Conservation (phyloP, 352 stramenopile species). For the Sclerospora graminicola region DNA sequence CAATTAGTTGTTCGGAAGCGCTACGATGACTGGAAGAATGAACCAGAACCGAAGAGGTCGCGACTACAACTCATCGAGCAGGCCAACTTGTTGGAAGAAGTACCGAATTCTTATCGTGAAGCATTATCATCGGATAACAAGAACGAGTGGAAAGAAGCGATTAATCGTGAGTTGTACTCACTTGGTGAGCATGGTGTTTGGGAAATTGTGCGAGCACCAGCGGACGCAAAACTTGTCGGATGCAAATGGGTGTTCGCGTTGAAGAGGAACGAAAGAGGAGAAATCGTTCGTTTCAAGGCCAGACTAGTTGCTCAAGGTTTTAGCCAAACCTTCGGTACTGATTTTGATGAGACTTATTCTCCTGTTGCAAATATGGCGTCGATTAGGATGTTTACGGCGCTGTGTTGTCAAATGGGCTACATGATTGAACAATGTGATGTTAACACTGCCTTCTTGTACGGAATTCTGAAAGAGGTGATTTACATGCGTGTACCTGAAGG, state of each 20-base stretch:
- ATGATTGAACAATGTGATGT: slow-evolving; percentile 18
- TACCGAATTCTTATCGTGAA: no score
- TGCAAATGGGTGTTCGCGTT: slow-evolving; percentile 21
- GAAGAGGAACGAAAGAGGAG: slow-evolving; percentile 10
- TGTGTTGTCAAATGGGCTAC: slow-evolving; percentile 9
- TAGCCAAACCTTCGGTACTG: slow-evolving; percentile 6
- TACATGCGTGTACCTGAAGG: slow-evolving; percentile 17
- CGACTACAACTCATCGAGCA: no score
- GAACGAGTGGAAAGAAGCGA: slow-evolving; percentile 6
- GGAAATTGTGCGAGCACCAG: neutral
- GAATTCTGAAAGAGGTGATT: slow-evolving; percentile 14
- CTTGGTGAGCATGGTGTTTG: slow-evolving; percentile 11
- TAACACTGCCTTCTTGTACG: slow-evolving; percentile 29
- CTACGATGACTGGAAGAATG: no score
- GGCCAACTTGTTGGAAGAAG: no score
- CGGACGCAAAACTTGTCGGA: slow-evolving; percentile 8
- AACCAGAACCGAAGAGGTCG: no score
- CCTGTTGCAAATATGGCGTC: slow-evolving; percentile 14
- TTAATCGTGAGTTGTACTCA: slow-evolving; percentile 1
- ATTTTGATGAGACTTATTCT: slow-evolving; percentile 20
- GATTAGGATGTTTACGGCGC: slow-evolving; percentile 13
- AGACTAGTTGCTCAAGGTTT: slow-evolving; percentile 15
- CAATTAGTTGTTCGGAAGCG: no score
- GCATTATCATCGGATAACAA: no score
- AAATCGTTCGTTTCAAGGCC: slow-evolving; percentile 20